Percentiles rank a stretch among this genome's conserved stretches.
phyloP scores from a whole-genome alignment of 352 stramenopile species.

The Blastocystis hominis region DNA sequence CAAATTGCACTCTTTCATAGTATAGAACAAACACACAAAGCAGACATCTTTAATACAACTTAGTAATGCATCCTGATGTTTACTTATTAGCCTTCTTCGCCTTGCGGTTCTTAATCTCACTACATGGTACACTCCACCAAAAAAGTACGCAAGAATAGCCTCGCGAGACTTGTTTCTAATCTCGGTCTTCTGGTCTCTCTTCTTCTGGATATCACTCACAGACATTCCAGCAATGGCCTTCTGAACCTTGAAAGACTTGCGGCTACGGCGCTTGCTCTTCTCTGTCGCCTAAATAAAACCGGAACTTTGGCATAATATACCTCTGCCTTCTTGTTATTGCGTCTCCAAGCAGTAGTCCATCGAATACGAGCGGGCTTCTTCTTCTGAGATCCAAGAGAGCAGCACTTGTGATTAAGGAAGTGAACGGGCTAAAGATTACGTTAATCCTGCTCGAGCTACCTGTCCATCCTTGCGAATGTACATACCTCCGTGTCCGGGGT shows the following conservation, averaged over 20 bases:
- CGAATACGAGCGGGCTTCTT: slow-evolving; percentile 99
- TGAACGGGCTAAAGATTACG: background rate
- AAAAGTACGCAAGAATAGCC: background rate
- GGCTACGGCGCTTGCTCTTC: slow-evolving; percentile 56
- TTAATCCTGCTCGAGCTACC: background rate
- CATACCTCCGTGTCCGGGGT: slow-evolving; percentile 94
- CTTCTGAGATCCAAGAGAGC: slow-evolving; percentile 91
- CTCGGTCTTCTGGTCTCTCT: slow-evolving; percentile 8
- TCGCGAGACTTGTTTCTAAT: slow-evolving; percentile 53
- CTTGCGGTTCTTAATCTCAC: slow-evolving; percentile 45
- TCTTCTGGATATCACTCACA: slow-evolving; percentile 26
- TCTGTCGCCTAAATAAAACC: slow-evolving; percentile 19
- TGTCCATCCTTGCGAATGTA: slow-evolving; percentile 88
- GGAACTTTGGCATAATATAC: background rate
- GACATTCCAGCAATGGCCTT: slow-evolving; percentile 47
- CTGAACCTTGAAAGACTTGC: slow-evolving; percentile 6
- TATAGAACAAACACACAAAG: slow-evolving; percentile 39
- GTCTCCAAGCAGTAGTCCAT: slow-evolving; percentile 78
- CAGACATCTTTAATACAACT: slow-evolving; percentile 55
- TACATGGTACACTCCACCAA: background rate
- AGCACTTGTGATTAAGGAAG: slow-evolving; percentile 84
- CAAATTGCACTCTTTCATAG: background rate
- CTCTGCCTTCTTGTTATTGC: slow-evolving; percentile 63
- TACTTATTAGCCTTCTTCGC: slow-evolving; percentile 50
- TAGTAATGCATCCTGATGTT: slow-evolving; percentile 33